phyloP scores from a whole-genome alignment of 2,329 filamentous ascomycete species.

The Sphaerulina populicola region DNA sequence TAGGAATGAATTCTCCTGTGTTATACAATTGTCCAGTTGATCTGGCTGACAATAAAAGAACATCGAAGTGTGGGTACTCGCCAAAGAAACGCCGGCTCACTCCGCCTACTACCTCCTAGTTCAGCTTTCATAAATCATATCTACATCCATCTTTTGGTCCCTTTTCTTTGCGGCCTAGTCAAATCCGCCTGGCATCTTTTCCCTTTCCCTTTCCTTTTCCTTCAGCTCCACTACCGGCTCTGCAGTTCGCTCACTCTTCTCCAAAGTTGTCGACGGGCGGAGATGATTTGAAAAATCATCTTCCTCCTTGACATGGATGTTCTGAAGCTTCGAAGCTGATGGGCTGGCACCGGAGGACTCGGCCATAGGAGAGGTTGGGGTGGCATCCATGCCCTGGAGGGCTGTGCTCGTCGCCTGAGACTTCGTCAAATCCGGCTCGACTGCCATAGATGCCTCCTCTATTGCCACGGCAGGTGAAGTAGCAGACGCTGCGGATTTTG shows the following conservation, averaged over 20 bases:
- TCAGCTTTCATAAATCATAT: slow-evolving; percentile 5
- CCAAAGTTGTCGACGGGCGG: background rate
- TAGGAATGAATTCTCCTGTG: background rate
- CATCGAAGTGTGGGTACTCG: background rate
- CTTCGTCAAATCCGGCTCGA: background rate
- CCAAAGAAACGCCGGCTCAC: background rate
- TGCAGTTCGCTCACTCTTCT: background rate
- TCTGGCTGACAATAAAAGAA: background rate
- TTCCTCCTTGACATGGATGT: background rate
- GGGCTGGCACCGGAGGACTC: too few species aligned
- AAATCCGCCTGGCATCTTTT: slow-evolving; percentile 30
- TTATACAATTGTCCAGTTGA: background rate
- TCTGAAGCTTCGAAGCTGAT: background rate
- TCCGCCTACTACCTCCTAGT: background rate
- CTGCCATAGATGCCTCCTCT: background rate
- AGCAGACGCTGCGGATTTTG: background rate
- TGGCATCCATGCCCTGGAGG: too few species aligned
- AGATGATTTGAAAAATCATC: background rate
- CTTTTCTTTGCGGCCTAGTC: slow-evolving; percentile 15
- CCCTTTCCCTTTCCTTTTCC: slow-evolving; percentile 13
- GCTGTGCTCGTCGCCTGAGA: too few species aligned
- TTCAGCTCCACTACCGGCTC: background rate
- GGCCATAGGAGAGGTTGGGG: too few species aligned
- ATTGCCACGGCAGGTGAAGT: background rate
- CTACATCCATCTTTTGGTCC: background rate